Evolutionary conservation across 768 basidiomycete species (phyloP).

Genomic region (Boletus subcaerulescens): DNA sequence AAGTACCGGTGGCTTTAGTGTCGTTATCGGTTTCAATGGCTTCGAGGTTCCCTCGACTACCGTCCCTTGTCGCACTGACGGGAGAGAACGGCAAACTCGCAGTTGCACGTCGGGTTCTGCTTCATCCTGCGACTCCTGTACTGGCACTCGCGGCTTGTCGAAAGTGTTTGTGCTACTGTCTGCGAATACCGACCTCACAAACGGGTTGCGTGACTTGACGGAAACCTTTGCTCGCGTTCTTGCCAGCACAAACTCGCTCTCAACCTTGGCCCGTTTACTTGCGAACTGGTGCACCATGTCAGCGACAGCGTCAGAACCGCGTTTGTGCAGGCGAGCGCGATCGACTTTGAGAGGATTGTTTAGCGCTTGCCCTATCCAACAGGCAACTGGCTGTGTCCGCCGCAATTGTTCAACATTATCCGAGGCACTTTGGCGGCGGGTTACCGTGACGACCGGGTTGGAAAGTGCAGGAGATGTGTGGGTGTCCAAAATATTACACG

Average conservation of each 20-base stretch:
- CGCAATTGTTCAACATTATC: not conserved
- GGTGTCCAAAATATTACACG: conserved; percentile 20
- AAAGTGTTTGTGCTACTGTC: not conserved
- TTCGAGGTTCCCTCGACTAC: not conserved
- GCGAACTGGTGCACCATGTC: conserved; percentile 21
- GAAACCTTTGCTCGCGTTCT: conserved; percentile 1
- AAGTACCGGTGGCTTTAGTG: conserved; percentile 27
- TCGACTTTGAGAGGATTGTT: conserved; percentile 15
- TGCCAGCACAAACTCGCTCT: conserved; percentile 20
- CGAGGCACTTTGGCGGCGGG: not conserved
- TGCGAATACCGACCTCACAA: conserved; percentile 21
- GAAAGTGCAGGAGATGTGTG: not conserved
- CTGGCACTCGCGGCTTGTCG: not conserved
- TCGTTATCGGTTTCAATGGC: conserved; percentile 30
- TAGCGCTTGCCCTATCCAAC: conserved; percentile 4
- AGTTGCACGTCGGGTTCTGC: not conserved
- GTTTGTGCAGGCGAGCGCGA: conserved; percentile 27
- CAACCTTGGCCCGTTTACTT: conserved; percentile 19
- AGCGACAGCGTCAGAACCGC: conserved; percentile 16
- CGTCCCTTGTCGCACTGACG: not conserved
- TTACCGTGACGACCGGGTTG: not conserved
- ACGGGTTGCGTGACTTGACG: conserved; percentile 22
- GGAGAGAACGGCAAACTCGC: conserved; percentile 10
- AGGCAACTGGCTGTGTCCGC: not conserved
- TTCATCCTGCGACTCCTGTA: not conserved